Conservation (phyloP, 2,329 filamentous ascomycete genomes). For the Seiridium unicorne region DNA sequence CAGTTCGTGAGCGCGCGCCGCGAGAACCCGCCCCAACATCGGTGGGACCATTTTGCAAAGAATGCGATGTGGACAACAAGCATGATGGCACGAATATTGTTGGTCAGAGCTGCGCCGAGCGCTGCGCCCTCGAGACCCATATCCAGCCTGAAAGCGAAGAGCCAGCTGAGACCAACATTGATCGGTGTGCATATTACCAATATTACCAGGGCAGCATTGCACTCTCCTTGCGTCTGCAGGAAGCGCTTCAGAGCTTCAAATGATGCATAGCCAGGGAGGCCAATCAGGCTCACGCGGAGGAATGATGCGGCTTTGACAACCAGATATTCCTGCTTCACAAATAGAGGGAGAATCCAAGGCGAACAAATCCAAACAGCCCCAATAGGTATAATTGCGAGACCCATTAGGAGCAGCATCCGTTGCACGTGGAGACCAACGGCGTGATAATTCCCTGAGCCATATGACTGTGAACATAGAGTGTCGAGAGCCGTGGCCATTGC, state of each 20-base stretch:
- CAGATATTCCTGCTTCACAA: constrained; percentile 45
- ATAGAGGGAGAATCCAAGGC: constrained; percentile 39
- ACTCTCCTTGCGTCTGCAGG: constrained; percentile 53
- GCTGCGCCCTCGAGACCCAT: constrained; percentile 52
- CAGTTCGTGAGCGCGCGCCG: constrained; percentile 33
- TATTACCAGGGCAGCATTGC: constrained; percentile 45
- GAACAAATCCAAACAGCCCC: constrained; percentile 47
- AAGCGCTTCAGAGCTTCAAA: constrained; percentile 56
- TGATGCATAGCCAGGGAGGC: constrained; percentile 50
- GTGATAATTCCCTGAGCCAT: constrained; percentile 44
- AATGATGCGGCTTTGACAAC: constrained; percentile 49
- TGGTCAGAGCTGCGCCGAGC: constrained; percentile 45
- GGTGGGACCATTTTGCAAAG: constrained; percentile 35
- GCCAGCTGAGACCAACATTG: constrained; percentile 47
- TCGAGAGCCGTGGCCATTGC: constrained; percentile 50
- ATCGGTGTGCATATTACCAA: constrained; percentile 45
- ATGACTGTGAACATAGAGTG: constrained; percentile 50
- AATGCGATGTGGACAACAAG: constrained; percentile 44
- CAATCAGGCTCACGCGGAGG: constrained; percentile 44
- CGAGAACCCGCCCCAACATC: constrained; percentile 45
- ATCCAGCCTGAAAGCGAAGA: constrained; percentile 38
- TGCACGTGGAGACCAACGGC: constrained; percentile 52
- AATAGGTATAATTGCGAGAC: constrained; percentile 44
- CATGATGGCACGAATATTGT: constrained; percentile 45
- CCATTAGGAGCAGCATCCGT: constrained; percentile 49